These are phyloP conservation scores for Echinosophora koreensis DNA, from an alignment of 306 rosid species.

Conservation along the genomic window DNA sequence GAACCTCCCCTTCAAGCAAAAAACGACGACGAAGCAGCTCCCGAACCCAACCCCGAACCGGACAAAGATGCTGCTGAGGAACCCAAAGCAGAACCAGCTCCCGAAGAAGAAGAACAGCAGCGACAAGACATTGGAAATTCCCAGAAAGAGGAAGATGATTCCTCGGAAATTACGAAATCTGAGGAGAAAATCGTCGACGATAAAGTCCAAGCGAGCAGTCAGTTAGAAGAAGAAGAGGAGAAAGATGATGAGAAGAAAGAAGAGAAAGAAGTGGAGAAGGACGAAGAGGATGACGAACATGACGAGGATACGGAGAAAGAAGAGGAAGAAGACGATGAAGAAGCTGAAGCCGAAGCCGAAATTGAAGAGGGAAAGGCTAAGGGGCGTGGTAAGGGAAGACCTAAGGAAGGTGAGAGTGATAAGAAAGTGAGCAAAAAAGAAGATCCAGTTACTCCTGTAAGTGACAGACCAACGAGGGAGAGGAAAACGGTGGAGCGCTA, in stretches of 20 bases:
- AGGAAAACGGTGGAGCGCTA: constrained; percentile 85
- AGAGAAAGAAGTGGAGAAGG: neutral
- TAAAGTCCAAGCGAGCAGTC: neutral
- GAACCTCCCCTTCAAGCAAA: constrained; percentile 52
- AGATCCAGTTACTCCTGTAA: constrained; percentile 62
- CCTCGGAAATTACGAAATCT: constrained; percentile 10
- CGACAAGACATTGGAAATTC: neutral
- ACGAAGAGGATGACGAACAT: neutral
- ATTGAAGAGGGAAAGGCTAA: constrained; percentile 35
- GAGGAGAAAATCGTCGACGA: constrained; percentile 10
- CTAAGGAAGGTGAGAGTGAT: constrained; percentile 39
- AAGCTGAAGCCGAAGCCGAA: neutral
- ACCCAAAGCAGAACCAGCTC: neutral
- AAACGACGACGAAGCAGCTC: constrained; percentile 4
- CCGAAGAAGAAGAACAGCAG: too few relatives aligned
- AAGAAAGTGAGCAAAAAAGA: constrained; percentile 15
- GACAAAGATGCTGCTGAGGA: neutral
- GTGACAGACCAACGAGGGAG: constrained; percentile 90
- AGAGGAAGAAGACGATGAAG: constrained; percentile 17
- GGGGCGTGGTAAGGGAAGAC: constrained; percentile 39
- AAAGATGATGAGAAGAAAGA: neutral
- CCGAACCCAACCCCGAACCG: neutral
- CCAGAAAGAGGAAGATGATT: constrained; percentile 10
- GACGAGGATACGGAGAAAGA: constrained; percentile 1
- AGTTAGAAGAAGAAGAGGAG: constrained; percentile 9